Evolutionary conservation across 2,329 filamentous ascomycete species (phyloP), one percentile per base, ranked within the genome.

Genomic region (Phialocephala sp.): DNA sequence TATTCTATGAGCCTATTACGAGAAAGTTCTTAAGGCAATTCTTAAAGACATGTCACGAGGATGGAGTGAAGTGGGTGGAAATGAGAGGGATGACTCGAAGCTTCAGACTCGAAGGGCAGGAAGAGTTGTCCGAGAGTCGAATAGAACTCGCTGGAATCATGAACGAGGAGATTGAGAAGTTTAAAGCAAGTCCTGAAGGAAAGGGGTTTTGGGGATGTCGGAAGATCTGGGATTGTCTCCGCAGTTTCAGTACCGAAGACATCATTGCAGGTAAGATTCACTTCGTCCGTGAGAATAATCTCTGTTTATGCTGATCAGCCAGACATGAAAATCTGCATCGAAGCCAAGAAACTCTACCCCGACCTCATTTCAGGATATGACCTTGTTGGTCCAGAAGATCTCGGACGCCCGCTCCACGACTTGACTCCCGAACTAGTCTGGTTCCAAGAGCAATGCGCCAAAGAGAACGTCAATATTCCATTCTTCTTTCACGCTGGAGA

Each of bases 401-500:
- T 84, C 0, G 93, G 93, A 0, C 86, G 91, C 6, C 84, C 92
- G 0, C 85, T 97, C 36, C 81, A 84, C 15, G 90, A 94, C 69
- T 80, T 95, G 4, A 84, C 93, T 0, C 92, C 93, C 0, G 86
- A 94, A 73, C 80, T 97, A 0, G 93, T 97, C 77, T 97, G 91
- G 91, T 97, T 97, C 83, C 88, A 89, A 69, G 92, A 93, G 77
- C 85, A 89, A 72, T 97, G 93, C 76, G 84, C 85, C 0, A 82
- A 89, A 72, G 88, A 91, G 72, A 86, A 85, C 2, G 85, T 97
- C 45, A 87, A 91, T 57, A 88, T 97, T 22, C 94, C 94, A 0
- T 96, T 97, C 81, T 96, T 96, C 82, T 94, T 97, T 80, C 93
- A 97, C 77, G 94, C 94, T 0, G 94, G 93, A 67, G 93, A 97